Evolutionary conservation across 1,284 basidiomycete genomes (phyloP).

Genomic region (Irpex sp.): DNA sequence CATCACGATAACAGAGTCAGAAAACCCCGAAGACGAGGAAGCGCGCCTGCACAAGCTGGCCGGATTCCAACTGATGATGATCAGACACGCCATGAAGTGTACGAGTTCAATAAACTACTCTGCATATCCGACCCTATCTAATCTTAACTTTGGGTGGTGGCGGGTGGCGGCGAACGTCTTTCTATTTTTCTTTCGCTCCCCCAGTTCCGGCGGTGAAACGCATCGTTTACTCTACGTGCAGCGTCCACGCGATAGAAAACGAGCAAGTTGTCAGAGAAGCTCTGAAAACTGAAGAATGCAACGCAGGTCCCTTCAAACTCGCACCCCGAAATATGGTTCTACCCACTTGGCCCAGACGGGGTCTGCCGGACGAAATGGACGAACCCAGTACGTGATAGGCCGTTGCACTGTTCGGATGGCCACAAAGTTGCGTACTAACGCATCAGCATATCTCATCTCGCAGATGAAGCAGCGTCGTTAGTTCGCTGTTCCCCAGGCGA

Average conservation of each 20-base stretch:
- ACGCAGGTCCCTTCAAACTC: slow-evolving; percentile 56
- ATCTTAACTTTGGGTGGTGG: neutral
- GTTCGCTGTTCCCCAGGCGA: slow-evolving; percentile 84
- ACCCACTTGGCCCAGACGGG: slow-evolving; percentile 78
- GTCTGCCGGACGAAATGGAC: slow-evolving; percentile 61
- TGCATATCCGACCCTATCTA: neutral
- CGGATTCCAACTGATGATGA: slow-evolving; percentile 88
- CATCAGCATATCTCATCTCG: neutral
- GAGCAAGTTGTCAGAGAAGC: slow-evolving; percentile 79
- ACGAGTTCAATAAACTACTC: slow-evolving; percentile 5
- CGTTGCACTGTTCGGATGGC: neutral
- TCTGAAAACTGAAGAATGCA: slow-evolving; percentile 68
- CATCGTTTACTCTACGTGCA: slow-evolving; percentile 97
- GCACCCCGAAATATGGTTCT: slow-evolving; percentile 66
- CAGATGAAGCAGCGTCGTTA: slow-evolving; percentile 64
- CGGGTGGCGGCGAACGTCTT: too few relatives aligned
- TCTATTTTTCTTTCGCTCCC: neutral
- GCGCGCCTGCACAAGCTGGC: slow-evolving; percentile 80
- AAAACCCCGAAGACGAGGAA: slow-evolving; percentile 35
- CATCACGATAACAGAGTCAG: slow-evolving; percentile 16
- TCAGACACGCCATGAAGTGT: slow-evolving; percentile 96
- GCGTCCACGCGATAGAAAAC: slow-evolving; percentile 88
- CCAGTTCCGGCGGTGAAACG: slow-evolving; percentile 56
- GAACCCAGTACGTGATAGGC: slow-evolving; percentile 33
- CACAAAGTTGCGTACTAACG: slow-evolving; percentile 3